phyloP scores from a whole-genome alignment of 179 eudicot genomes.

The Beta lomatogona region DNA sequence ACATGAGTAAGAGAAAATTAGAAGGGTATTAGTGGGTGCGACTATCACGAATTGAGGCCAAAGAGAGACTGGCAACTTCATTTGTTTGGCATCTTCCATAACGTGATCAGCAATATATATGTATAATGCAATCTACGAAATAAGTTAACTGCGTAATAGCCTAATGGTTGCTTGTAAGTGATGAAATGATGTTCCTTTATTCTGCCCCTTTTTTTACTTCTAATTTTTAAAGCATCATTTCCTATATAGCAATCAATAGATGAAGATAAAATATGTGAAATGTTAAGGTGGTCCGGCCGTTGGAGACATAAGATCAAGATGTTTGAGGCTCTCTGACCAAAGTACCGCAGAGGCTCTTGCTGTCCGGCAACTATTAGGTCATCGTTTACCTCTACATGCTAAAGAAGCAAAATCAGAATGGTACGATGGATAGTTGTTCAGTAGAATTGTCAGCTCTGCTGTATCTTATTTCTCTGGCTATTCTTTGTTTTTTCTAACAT shows the following conservation, averaged over 20 bases:
- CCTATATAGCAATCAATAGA: background rate
- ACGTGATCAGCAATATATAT: background rate
- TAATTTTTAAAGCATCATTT: background rate
- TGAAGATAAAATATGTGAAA: conserved; percentile 19
- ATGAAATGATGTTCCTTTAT: background rate
- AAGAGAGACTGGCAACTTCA: conserved; percentile 1
- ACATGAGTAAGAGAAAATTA: background rate
- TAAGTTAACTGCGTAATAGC: background rate
- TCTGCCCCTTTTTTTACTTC: background rate
- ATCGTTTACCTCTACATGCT: conserved; percentile 78
- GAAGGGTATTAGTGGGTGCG: background rate
- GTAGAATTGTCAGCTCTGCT: conserved; percentile 9
- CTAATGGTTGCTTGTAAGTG: conserved; percentile 16
- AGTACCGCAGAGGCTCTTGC: conserved; percentile 94
- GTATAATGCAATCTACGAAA: conserved; percentile 10
- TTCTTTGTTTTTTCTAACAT: background rate
- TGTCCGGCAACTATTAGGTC: conserved; percentile 81
- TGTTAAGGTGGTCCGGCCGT: conserved; percentile 94
- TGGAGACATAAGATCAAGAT: conserved; percentile 98
- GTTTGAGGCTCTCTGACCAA: conserved; percentile 87
- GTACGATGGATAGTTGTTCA: conserved; percentile 37
- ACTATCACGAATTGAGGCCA: background rate
- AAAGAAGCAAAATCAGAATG: conserved; percentile 83
- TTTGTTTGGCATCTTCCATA: conserved; percentile 1
- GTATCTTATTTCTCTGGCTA: conserved; percentile 17